Conservation (phyloP, 2,329 filamentous ascomycete genomes). For the Ophiostoma triangulosporum region DNA sequence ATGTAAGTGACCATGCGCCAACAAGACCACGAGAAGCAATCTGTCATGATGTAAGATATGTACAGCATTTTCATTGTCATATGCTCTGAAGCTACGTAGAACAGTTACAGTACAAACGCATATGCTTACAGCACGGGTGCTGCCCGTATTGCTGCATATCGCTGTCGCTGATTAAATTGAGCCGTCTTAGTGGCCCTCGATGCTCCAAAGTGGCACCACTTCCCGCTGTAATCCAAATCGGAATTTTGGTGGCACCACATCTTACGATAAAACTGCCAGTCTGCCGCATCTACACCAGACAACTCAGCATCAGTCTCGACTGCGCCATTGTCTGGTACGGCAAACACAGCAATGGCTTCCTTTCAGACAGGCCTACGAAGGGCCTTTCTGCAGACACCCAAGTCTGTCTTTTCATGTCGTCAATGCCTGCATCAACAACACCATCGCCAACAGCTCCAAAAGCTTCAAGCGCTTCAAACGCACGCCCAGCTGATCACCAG, state of each 20-base stretch:
- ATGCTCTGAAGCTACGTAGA: too few relatives aligned
- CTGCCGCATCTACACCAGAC: background rate
- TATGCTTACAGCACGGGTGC: background rate
- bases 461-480: background rate
- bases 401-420: conserved; percentile 31
- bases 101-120: too few relatives aligned
- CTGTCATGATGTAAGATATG: too few relatives aligned
- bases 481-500: background rate
- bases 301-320: background rate
- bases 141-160: conserved; percentile 4
- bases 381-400: conserved; percentile 15
- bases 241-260: conserved; percentile 2
- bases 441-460: background rate
- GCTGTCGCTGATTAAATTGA: conserved; percentile 8
- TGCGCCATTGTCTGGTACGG: background rate
- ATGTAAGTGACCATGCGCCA: too few relatives aligned
- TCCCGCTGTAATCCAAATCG: background rate
- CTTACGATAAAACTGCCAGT: conserved; percentile 2
- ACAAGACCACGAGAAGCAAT: too few relatives aligned
- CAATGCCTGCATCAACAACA: conserved; percentile 29
- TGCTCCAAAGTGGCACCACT: background rate
- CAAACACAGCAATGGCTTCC: conserved; percentile 16
- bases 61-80: too few relatives aligned
- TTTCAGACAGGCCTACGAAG: conserved; percentile 19
- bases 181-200: conserved; percentile 9